phyloP scores from a whole-genome alignment of 2,329 filamentous ascomycete species.

The Monosporascus sp. region DNA sequence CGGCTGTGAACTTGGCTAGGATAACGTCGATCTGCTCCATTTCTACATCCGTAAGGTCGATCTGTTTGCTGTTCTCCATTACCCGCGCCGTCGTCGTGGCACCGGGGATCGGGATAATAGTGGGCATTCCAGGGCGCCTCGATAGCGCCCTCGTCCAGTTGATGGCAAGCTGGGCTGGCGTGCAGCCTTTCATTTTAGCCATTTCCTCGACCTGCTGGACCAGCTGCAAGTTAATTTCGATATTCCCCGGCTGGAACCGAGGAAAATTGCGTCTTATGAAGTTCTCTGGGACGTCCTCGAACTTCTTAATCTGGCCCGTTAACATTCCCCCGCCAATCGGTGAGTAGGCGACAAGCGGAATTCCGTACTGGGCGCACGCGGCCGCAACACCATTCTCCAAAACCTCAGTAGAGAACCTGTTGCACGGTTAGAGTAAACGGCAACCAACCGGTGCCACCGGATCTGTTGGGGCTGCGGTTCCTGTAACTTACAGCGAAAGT shows the following conservation, averaged over 20 bases:
- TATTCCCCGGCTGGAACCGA: conserved; percentile 58
- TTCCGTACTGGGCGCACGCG: conserved; percentile 44
- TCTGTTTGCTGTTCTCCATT: conserved; percentile 51
- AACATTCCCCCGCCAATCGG: conserved; percentile 38
- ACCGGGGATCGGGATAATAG: conserved; percentile 63
- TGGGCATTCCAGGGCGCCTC: conserved; percentile 46
- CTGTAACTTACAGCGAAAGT: conserved; percentile 37
- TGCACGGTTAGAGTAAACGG: not conserved
- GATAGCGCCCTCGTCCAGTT: conserved; percentile 54
- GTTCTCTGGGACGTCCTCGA: conserved; percentile 49
- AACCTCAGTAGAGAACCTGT: conserved; percentile 36
- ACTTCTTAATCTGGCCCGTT: conserved; percentile 46
- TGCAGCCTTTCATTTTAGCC: conserved; percentile 55
- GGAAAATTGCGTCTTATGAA: conserved; percentile 41
- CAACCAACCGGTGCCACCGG: too few species aligned
- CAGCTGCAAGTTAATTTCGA: conserved; percentile 60
- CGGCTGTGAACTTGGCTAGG: conserved; percentile 41
- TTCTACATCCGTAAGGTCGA: conserved; percentile 46
- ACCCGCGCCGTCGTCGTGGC: conserved; percentile 52
- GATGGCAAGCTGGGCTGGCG: conserved; percentile 60
- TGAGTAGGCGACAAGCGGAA: conserved; percentile 4
- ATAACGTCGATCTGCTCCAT: conserved; percentile 45
- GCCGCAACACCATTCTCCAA: conserved; percentile 46
- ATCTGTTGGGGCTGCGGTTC: too few species aligned
- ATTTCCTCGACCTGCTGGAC: conserved; percentile 52